phyloP scores from a whole-genome alignment of 768 basidiomycete genomes.

The Cystobasidiopsis lactophilus region DNA sequence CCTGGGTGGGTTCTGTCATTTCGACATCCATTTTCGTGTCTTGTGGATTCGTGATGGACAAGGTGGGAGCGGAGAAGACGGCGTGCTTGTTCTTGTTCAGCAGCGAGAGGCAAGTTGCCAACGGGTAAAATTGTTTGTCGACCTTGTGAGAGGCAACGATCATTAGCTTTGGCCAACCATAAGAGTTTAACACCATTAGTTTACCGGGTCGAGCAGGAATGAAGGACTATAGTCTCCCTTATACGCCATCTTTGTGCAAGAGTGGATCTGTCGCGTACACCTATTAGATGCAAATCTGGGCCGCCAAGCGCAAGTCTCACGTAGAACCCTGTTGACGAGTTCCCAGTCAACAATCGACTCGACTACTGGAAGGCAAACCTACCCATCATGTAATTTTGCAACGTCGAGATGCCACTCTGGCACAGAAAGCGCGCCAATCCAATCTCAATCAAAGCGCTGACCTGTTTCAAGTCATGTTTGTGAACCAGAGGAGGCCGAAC shows the following conservation, averaged over 20 bases:
- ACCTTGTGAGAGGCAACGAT: constrained; percentile 28
- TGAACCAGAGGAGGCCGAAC: background rate
- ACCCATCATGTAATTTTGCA: constrained; percentile 77
- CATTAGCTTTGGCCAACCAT: background rate
- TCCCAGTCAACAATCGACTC: background rate
- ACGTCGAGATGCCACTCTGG: constrained; percentile 38
- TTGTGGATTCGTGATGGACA: background rate
- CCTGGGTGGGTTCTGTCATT: background rate
- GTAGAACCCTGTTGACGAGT: background rate
- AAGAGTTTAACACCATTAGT: background rate
- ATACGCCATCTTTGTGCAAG: constrained; percentile 85
- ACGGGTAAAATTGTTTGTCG: constrained; percentile 55
- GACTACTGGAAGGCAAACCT: constrained; percentile 12
- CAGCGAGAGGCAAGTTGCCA: constrained; percentile 37
- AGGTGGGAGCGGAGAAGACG: constrained; percentile 37
- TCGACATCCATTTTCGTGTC: background rate
- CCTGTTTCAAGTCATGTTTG: constrained; percentile 26
- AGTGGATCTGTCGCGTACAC: constrained; percentile 66
- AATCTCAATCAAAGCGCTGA: constrained; percentile 65
- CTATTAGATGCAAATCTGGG: constrained; percentile 23
- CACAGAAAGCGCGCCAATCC: constrained; percentile 53
- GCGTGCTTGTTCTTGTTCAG: constrained; percentile 49
- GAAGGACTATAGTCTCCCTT: constrained; percentile 86
- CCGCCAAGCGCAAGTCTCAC: background rate
- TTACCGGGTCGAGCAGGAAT: constrained; percentile 62